These are phyloP conservation scores for Hebeloma cylindrosporum DNA, from an alignment of 768 basidiomycete genomes.

Conservation along the genomic window DNA sequence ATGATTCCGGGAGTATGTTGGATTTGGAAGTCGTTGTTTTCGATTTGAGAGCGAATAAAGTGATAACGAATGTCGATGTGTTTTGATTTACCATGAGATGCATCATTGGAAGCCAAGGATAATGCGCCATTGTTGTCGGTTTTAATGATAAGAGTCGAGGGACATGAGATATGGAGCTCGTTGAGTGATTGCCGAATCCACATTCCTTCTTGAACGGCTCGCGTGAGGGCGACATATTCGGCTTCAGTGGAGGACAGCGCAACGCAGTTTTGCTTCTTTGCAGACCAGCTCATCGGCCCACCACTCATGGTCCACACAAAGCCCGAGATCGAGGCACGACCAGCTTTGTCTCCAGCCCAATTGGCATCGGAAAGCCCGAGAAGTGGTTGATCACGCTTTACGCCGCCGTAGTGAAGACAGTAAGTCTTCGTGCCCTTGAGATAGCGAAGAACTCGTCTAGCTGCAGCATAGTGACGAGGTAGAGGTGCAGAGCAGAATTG, in stretches of 20 bases:
- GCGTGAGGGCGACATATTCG: constrained; percentile 14
- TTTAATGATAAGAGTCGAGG: background rate
- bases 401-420: constrained; percentile 15
- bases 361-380: constrained; percentile 24
- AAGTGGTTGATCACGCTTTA: background rate
- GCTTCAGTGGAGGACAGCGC: constrained; percentile 14
- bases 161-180: background rate
- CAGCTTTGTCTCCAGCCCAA: constrained; percentile 20
- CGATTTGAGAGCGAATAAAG: constrained; percentile 12
- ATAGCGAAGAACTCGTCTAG: constrained; percentile 14
- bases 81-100: constrained; percentile 5
- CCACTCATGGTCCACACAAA: constrained; percentile 8
- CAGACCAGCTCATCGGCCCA: constrained; percentile 13
- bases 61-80: constrained; percentile 12
- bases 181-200: constrained; percentile 9
- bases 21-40: constrained; percentile 1
- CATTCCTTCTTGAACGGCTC: constrained; percentile 11
- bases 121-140: constrained; percentile 7
- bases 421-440: constrained; percentile 14
- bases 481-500: constrained; percentile 2
- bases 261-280: constrained; percentile 15
- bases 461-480: constrained; percentile 12
- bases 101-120: background rate
- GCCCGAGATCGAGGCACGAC: constrained; percentile 14
- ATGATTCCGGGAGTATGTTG: constrained; percentile 1